A percentile compares a stretch with the other conserved stretches of the same genome.
These are phyloP conservation scores for Penicillium frequentans DNA, from an alignment of 2,329 filamentous ascomycete species.

Conservation along the genomic window DNA sequence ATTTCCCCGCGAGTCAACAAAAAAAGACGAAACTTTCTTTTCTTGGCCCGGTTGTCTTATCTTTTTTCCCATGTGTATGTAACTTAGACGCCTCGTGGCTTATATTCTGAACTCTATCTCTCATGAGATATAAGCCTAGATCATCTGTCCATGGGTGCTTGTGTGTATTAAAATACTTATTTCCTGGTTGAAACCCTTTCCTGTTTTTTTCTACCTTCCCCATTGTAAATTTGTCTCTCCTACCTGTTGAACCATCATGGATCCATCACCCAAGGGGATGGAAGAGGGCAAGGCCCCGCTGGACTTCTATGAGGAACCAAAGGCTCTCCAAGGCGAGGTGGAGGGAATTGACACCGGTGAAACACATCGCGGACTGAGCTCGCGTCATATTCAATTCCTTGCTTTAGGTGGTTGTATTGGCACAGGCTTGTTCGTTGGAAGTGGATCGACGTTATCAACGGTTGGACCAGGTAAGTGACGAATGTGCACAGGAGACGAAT, in stretches of 20 bases:
- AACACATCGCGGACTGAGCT: constrained; percentile 26
- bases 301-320: constrained; percentile 7
- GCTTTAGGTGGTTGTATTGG: constrained; percentile 42
- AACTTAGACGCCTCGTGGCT: not conserved
- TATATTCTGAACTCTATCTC: not conserved
- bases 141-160: not conserved
- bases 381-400: constrained; percentile 32
- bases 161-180: not conserved
- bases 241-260: constrained; percentile 1
- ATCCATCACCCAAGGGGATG: constrained; percentile 3
- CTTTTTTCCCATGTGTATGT: not conserved
- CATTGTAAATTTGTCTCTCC: not conserved
- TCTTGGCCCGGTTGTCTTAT: not conserved
- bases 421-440: constrained; percentile 56
- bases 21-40: not conserved
- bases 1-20: not conserved
- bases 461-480: constrained; percentile 44
- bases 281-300: not conserved
- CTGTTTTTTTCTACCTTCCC: not conserved
- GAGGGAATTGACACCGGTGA: not conserved
- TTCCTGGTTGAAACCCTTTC: no score
- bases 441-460: constrained; percentile 47
- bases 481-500: not conserved
- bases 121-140: not conserved
- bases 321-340: constrained; percentile 8